Evolutionary conservation across 495 filamentous ascomycete species (phyloP), one percentile per base, ranked within the genome.

Genomic region (Tetracladium marchalianum): DNA sequence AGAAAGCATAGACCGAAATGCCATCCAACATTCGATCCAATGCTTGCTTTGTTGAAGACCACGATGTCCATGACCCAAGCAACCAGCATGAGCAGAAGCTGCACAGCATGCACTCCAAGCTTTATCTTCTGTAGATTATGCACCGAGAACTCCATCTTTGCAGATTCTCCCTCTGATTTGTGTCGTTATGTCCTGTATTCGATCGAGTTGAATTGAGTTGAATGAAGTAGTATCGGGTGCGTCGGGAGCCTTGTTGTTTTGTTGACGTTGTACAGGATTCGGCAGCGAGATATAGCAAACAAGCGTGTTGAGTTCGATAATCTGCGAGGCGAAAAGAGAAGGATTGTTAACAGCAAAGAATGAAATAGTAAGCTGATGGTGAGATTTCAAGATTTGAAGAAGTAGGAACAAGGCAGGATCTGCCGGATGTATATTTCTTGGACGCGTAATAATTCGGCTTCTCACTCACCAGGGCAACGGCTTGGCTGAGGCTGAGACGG

Each of bases 1-100:
- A 95, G 64, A 76, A 88, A 94, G 66, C 85, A 92, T 90, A 90
- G 61, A 44, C 71, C 80, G 56, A 90, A 90, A 44, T 79, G 85
- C 77, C 77, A 93, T 38, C 73, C 81, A 48, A 80, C 73, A 35
- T 79, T 75, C 5, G 84, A 82, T 57, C 82, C 82, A 39, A 82
- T 79, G 13, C 63, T 66, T 16, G 76, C 75, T 33, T 63, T 65
- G 0, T 78, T 82, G 58, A 89, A 81, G 15, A 92, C 71, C 11
- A 79, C 76, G 50, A 93, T 82, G 45, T 82, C 82, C 31, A 92
- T 62, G 44, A 77, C 79, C 71, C 79, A 87, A 34, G 76, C 73
- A 13, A 90, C 62, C 56, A 90, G 78, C 47, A 76, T 82, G 44
- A 84, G 59, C 36, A 87, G 61, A 11, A 67, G 72, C 62, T 95